Base-by-base conservation (phyloP, 2,329 filamentous ascomycete genomes). In the Pseudogymnoascus sp. region DNA sequence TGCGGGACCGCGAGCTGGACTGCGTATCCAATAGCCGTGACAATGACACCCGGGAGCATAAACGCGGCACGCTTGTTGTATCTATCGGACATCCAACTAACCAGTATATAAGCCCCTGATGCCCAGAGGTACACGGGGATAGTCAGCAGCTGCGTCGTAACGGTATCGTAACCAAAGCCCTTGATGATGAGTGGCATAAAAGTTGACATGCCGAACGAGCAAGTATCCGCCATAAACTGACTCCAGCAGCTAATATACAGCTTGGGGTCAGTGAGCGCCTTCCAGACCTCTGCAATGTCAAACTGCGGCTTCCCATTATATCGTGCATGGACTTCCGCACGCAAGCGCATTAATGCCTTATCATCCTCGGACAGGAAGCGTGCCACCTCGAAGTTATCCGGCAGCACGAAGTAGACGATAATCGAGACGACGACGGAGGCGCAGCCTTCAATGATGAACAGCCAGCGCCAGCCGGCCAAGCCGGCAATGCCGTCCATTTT, bases 111-210 rank as follows among this genome's bases (percentile, higher is more conserved):
- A 25, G 70, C 67, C 6, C 77, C 62, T 1, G 75, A 78, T 2
- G 78, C 80, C 62, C 77, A 76, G 12, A 81, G 68, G 64, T 81
- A 84, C n/a, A 83, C 79, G 0, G 82, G 82, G 1, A 84, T 79
- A 3, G 80, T 83, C 35, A 84, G 71, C 36, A 80, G 77, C 61
- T 84, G 80, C 9, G 78, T 76, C 65, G 79, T 72, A 18, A 82
- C 71, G n/a, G 74, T 75, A 37, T 73, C 70, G 66, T 81, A 83
- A 2, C 80, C 80, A 69, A 83, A 77, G 33, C 73, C 74, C 41
- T 75, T 73, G 57, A 84, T 73, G 64, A 85, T 84, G 1, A 77
- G 77, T 2, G 82, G 82, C 3, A 83, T 71, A 67, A 84, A 84
- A 8, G 80, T 83, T 64, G 76, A 79, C 69, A 84, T 83, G n/a